These are phyloP conservation scores for Crithidia brevicula DNA, from an alignment of 208 protist genomes.

Conservation along the genomic window DNA sequence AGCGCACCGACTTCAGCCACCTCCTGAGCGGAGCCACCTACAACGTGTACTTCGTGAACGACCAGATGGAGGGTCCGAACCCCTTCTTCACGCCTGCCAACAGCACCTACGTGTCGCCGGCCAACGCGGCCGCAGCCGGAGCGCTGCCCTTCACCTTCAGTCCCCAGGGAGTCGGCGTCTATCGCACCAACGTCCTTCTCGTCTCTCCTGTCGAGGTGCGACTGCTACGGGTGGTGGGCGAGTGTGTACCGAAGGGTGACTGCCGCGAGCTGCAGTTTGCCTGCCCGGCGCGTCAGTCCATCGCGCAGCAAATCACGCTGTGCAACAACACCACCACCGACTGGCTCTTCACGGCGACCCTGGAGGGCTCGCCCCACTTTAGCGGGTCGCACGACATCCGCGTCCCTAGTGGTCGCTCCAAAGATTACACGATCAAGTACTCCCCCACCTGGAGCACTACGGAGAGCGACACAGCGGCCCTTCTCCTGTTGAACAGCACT, in stretches of 20 bases:
- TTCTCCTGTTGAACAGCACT: slow-evolving; percentile 85
- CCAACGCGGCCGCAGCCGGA: slow-evolving; percentile 9
- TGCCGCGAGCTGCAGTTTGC: slow-evolving; percentile 83
- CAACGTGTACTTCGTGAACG: slow-evolving; percentile 68
- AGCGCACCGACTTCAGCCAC: slow-evolving; percentile 26
- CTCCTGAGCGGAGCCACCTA: slow-evolving; percentile 42
- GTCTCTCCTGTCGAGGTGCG: slow-evolving; percentile 89
- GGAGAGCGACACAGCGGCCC: slow-evolving; percentile 58
- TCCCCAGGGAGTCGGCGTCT: slow-evolving; percentile 83
- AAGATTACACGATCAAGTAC: slow-evolving; percentile 91
- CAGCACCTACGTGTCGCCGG: slow-evolving; percentile 26
- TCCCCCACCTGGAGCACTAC: slow-evolving; percentile 77
- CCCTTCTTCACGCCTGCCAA: slow-evolving; percentile 74
- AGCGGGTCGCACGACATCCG: slow-evolving; percentile 80
- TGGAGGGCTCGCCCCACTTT: slow-evolving; percentile 81
- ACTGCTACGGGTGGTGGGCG: slow-evolving; percentile 77
- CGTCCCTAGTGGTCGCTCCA: slow-evolving; percentile 67
- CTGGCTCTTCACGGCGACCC: slow-evolving; percentile 84
- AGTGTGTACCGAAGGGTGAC: slow-evolving; percentile 77
- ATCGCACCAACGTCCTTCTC: slow-evolving; percentile 82
- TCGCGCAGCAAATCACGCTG: slow-evolving; percentile 92
- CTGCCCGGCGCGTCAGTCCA: slow-evolving; percentile 85
- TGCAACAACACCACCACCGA: slow-evolving; percentile 77
- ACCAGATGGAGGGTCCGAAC: slow-evolving; percentile 74
- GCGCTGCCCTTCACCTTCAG: slow-evolving; percentile 75